Base-by-base conservation (phyloP, 1,139 yeast species). In the Kodamaea arcana region DNA sequence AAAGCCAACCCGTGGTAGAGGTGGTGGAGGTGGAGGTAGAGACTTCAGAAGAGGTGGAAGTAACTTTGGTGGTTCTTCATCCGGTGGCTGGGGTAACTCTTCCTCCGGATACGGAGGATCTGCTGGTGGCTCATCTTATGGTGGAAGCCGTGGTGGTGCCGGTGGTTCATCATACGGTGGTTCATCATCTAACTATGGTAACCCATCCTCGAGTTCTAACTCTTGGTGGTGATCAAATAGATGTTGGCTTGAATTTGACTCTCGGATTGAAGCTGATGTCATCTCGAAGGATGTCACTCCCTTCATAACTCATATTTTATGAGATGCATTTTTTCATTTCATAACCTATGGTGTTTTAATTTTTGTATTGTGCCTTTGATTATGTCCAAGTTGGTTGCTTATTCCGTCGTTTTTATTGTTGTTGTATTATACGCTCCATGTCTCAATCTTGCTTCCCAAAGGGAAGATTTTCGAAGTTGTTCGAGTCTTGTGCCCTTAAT, bases 11-110 rank as follows among this genome's bases (percentile, higher is more conserved):
- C 69, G 79, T 38, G 67, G 83, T 38, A 44, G 56, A 30, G 46
- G 64, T 38, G 74, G 83, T 41, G 47, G 49, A 34, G 51, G 85
- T 40, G 70, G 66, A 33, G 60, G 61, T 41, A 76, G 83, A 64
- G 84, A 79, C 59, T 73, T 67, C 66, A 77, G 82, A 73, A 76
- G 78, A 52, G 50, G 52, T 41, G 50, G 57, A 41, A 47, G 46
- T 41, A 58, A 59, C 33, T 54, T 54, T 32, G 58, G 59, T 32
- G 57, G 60, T 39, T 52, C 56, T 37, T 34, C 36, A 29, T 33
- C 55, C 45, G 58, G 50, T 44, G 52, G 48, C 46, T 58, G 32
- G 32, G 56, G 58, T 31, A 56, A 59, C 41, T 53, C 56, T 39
- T 41, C 39, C 33, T 35, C 54, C 43, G 56, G 48, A 43, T 51